phyloP scores from a whole-genome alignment of 495 filamentous ascomycete genomes.

The Penicillium turbatum region DNA sequence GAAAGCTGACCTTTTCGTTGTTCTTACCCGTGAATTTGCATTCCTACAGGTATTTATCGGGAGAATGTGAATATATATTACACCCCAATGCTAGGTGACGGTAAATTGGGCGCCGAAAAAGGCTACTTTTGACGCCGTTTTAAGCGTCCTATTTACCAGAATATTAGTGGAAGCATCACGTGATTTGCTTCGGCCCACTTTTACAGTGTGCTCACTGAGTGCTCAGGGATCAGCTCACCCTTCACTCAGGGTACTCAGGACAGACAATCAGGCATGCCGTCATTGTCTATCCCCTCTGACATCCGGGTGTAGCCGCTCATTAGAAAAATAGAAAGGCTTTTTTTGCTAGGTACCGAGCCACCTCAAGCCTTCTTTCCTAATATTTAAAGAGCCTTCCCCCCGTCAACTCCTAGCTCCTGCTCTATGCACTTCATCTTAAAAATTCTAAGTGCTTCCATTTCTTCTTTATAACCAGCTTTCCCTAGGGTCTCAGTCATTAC shows the following conservation, averaged over 20 bases:
- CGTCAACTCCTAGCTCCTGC: background rate
- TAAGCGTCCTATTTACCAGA: slow-evolving; percentile 5
- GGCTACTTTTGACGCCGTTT: background rate
- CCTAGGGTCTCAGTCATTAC: background rate
- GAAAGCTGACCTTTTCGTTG: too few species aligned
- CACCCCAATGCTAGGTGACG: background rate
- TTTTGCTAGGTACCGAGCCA: background rate
- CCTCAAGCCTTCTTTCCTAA: background rate
- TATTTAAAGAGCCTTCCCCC: slow-evolving; percentile 7
- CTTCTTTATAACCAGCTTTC: background rate
- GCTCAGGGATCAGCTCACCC: slow-evolving; percentile 5
- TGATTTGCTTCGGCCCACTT: background rate
- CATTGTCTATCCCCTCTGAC: background rate
- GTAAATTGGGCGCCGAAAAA: background rate
- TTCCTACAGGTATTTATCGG: too few species aligned
- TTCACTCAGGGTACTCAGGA: slow-evolving; percentile 4
- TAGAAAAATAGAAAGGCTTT: slow-evolving; percentile 5
- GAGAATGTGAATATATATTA: too few species aligned
- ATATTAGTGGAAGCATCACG: slow-evolving; percentile 1
- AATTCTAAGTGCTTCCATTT: background rate
- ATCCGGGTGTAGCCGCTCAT: slow-evolving; percentile 2
- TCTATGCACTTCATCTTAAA: background rate
- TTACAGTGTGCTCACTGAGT: slow-evolving; percentile 4
- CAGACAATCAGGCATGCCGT: slow-evolving; percentile 6
- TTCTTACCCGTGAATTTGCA: too few species aligned